Evolutionary conservation across 306 rosid genomes (phyloP).

Genomic region (Gleditsia sinensis): DNA sequence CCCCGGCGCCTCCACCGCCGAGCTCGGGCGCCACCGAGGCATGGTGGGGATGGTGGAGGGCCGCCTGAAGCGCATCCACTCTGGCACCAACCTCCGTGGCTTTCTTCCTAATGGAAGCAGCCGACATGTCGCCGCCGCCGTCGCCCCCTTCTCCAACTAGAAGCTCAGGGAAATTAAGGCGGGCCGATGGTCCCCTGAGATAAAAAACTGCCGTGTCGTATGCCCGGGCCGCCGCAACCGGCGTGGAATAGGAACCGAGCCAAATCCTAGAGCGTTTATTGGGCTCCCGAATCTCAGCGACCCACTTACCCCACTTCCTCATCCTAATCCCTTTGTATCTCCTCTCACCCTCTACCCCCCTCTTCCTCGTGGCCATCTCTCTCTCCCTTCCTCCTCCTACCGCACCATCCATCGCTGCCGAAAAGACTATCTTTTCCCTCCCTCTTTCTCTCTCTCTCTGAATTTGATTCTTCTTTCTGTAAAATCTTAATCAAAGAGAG

Average conservation of each 20-base stretch:
- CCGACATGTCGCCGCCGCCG: conserved; percentile 65
- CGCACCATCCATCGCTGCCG: conserved; percentile 27
- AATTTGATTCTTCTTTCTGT: not conserved
- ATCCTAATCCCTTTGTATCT: conserved; percentile 97
- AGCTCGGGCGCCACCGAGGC: conserved; percentile 34
- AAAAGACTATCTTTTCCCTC: not conserved
- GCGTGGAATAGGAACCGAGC: conserved; percentile 96
- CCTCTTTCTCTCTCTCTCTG: not conserved
- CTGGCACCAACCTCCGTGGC: conserved; percentile 95
- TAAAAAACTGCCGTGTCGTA: conserved; percentile 95
- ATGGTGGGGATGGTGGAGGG: conserved; percentile 49
- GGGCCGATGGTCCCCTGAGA: conserved; percentile 85
- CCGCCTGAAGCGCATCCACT: conserved; percentile 80
- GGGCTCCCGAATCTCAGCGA: conserved; percentile 97
- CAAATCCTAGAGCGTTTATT: conserved; percentile 95
- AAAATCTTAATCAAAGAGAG: conserved; percentile 29
- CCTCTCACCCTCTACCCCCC: conserved; percentile 56
- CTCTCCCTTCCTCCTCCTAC: conserved; percentile 20
- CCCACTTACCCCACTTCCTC: conserved; percentile 99
- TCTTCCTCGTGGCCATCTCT: conserved; percentile 37
- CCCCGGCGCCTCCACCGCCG: conserved; percentile 27
- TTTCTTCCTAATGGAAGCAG: conserved; percentile 81
- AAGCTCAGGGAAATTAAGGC: conserved; percentile 86
- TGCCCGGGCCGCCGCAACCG: conserved; percentile 94
- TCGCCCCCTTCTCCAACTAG: conserved; percentile 41